Base-by-base conservation (phyloP, 179 eudicot species). In the Spinacia oleracea region DNA sequence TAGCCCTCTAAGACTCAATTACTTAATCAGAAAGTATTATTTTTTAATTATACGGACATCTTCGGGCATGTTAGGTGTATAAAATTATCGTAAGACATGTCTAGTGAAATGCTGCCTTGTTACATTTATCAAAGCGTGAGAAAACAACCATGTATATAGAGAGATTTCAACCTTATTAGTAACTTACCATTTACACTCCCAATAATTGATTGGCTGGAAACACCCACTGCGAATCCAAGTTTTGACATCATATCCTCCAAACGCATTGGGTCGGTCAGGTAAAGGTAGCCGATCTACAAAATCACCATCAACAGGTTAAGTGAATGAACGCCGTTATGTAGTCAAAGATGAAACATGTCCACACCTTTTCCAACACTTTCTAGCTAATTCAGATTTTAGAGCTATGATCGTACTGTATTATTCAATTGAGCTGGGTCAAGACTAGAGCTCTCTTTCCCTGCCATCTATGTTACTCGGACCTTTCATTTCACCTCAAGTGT, bases 161-260 rank as follows among this genome's bases (percentile, higher is more conserved):
- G 5, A 50, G 38, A 29, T 21, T 1, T 77, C 34, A 38, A 73
- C 16, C 38, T 16, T 9, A 16, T 31, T 23, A n/a, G n/a, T n/a
- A 16, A 81, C 85, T 86, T 76, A 88, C 92, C 50, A 27, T 86
- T 71, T 69, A 85, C 70, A 80, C 73, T 81, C 56, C 83, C 84
- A 31, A 83, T 59, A 59, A 87, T 80, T 60, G 87, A 80, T 70
- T 80, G 85, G 84, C 82, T 80, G 45, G 97, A 88, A 72, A 79
- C 76, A 70, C 85, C 90, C 12, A 85, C 79, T 18, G 93, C 85
- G 87, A 96, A 96, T 79, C 99, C 99, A 79, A 96, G 72, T 77
- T 70, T 83, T 56, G 88, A 82, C 99, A 95, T 96, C 83, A 96
- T 77, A 65, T 93, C 98, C 48, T 93, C 98, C 77, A 96, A 82